Evolutionary conservation across 306 rosid genomes (phyloP).

Genomic region (Vicia faba): DNA sequence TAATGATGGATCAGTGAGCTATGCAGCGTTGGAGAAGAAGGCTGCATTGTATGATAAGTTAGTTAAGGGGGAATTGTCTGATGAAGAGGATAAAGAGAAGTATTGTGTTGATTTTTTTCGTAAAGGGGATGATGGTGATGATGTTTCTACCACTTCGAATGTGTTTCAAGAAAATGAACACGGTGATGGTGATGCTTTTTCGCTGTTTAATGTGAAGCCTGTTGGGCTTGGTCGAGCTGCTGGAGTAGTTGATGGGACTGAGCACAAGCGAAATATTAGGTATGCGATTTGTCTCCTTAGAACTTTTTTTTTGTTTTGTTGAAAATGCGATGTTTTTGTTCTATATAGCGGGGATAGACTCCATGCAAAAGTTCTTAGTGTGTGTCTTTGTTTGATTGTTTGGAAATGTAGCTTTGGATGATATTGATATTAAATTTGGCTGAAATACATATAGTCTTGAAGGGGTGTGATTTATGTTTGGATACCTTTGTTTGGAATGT

Average conservation of each 20-base stretch:
- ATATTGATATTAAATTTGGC: neutral
- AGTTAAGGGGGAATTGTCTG: constrained; percentile 77
- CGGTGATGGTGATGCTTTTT: constrained; percentile 40
- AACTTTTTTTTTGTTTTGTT: neutral
- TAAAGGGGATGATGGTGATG: constrained; percentile 69
- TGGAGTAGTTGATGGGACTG: constrained; percentile 58
- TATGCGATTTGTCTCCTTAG: constrained; percentile 32
- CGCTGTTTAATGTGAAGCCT: constrained; percentile 53
- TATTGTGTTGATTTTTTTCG: constrained; percentile 88
- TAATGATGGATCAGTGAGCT: constrained; percentile 78
- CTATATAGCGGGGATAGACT: constrained; percentile 11
- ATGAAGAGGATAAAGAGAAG: constrained; percentile 88
- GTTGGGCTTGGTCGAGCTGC: constrained; percentile 59
- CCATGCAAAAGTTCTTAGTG: neutral
- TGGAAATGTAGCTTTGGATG: neutral
- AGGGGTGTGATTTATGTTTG: constrained; percentile 16
- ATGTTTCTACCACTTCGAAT: constrained; percentile 1
- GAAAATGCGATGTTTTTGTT: neutral
- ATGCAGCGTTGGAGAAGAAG: constrained; percentile 85
- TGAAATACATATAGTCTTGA: neutral
- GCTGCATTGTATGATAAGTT: constrained; percentile 80
- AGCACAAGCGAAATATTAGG: constrained; percentile 86
- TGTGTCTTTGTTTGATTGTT: neutral
- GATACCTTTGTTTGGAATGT: neutral
- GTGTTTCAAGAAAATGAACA: constrained; percentile 47